Conservation (phyloP, 2,329 filamentous ascomycete genomes). For the Botryotinia convoluta region DNA sequence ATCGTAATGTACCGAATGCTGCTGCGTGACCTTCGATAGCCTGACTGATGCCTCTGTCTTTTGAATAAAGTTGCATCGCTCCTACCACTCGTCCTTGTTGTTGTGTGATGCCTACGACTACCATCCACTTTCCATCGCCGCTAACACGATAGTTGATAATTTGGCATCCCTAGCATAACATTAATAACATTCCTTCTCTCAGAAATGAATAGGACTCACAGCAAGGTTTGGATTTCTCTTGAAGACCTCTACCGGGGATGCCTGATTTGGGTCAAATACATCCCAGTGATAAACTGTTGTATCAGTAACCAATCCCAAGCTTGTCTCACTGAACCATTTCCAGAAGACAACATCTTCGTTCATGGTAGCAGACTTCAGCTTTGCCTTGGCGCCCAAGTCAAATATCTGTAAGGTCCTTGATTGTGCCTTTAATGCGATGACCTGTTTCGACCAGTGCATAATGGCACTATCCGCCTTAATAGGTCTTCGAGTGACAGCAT, state of each 20-base stretch:
- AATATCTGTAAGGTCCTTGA: constrained; percentile 96
- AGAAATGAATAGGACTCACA: constrained; percentile 51
- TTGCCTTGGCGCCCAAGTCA: constrained; percentile 87
- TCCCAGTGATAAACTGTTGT: constrained; percentile 96
- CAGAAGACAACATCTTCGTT: constrained; percentile 97
- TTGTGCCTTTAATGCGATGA: constrained; percentile 95
- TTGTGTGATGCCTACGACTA: constrained; percentile 92
- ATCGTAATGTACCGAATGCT: constrained; percentile 82
- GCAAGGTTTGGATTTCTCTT: constrained; percentile 88
- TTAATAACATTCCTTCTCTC: constrained; percentile 18
- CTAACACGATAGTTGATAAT: constrained; percentile 99
- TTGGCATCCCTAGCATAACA: constrained; percentile 73
- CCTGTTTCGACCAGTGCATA: constrained; percentile 96
- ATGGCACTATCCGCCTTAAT: constrained; percentile 99
- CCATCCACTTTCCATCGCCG: constrained; percentile 96
- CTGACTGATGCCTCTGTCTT: constrained; percentile 94
- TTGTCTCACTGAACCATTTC: constrained; percentile 96
- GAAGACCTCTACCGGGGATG: constrained; percentile 83
- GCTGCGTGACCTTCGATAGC: constrained; percentile 97
- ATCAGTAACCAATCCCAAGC: constrained; percentile 86
- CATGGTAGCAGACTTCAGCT: constrained; percentile 96
- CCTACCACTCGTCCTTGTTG: constrained; percentile 91
- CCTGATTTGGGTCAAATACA: constrained; percentile 80
- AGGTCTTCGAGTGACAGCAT: constrained; percentile 88
- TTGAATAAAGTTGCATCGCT: constrained; percentile 95